Percentiles rank a stretch among this genome's conserved stretches.
These are phyloP conservation scores for Eucalyptus polyanthemos DNA, from an alignment of 345 rosid species.

Conservation along the genomic window DNA sequence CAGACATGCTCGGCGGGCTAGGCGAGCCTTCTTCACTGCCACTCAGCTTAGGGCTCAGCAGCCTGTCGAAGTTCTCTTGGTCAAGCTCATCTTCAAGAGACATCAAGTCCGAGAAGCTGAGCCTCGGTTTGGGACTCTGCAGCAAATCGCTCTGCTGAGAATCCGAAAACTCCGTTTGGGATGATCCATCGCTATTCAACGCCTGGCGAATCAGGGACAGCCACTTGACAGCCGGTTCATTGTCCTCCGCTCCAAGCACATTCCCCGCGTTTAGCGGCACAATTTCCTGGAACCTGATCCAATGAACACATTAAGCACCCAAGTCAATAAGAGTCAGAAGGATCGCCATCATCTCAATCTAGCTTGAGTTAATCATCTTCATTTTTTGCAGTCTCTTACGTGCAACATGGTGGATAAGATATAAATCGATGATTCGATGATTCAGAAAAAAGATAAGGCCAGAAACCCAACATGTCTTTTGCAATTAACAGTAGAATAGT, in stretches of 20 bases:
- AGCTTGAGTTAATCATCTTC: neutral
- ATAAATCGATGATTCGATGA: neutral
- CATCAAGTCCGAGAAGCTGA: slow-evolving; percentile 49
- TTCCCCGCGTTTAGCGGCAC: slow-evolving; percentile 84
- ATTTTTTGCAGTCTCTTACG: neutral
- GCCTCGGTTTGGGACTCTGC: slow-evolving; percentile 19
- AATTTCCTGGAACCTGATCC: slow-evolving; percentile 69
- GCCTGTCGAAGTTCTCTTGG: slow-evolving; percentile 12
- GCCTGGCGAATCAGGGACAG: slow-evolving; percentile 56
- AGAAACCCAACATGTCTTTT: neutral
- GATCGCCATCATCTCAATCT: neutral
- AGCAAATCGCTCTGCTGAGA: slow-evolving; percentile 14
- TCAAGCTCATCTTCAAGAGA: slow-evolving; percentile 32
- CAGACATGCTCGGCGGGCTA: neutral
- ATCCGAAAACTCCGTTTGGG: neutral
- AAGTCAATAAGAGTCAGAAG: neutral
- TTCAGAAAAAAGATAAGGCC: neutral
- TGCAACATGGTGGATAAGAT: neutral
- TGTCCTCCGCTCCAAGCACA: slow-evolving; percentile 76
- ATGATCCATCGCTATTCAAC: slow-evolving; percentile 16
- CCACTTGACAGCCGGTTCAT: slow-evolving; percentile 74
- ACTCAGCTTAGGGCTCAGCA: neutral
- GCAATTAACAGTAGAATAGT: neutral
- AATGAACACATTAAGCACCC: neutral
- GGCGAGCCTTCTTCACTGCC: slow-evolving; percentile 5